phyloP scores from a whole-genome alignment of 1,284 basidiomycete species.

The Papiliotrema terrestris region DNA sequence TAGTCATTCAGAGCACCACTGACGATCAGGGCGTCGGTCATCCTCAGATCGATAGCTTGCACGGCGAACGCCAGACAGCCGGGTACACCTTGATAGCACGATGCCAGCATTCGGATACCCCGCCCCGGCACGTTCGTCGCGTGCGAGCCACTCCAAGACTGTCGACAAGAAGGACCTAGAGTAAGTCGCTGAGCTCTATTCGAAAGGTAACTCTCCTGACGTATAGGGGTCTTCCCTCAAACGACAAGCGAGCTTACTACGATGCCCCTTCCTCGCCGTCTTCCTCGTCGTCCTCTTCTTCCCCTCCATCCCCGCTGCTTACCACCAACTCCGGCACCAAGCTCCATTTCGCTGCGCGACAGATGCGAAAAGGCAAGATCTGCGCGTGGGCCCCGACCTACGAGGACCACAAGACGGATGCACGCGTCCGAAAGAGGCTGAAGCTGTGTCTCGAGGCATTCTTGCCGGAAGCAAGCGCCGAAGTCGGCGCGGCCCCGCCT shows the following conservation, averaged over 20 bases:
- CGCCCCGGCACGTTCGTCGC: too few relatives aligned
- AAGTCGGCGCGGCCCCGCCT: conserved; percentile 31
- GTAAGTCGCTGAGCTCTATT: conserved; percentile 15
- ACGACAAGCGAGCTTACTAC: conserved; percentile 35
- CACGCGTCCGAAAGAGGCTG: conserved; percentile 34
- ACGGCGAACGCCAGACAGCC: too few relatives aligned
- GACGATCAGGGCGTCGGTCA: too few relatives aligned
- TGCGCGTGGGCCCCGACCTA: conserved; percentile 46
- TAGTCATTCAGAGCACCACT: too few relatives aligned
- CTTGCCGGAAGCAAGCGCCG: conserved; percentile 38
- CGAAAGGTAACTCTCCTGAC: background rate
- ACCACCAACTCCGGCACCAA: conserved; percentile 46
- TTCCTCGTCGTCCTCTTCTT: conserved; percentile 17
- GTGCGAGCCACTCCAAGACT: conserved; percentile 5
- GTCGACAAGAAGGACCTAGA: conserved; percentile 32
- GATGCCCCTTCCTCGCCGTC: conserved; percentile 34
- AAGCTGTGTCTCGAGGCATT: conserved; percentile 36
- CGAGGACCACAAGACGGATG: conserved; percentile 32
- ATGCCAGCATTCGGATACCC: too few relatives aligned
- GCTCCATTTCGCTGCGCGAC: conserved; percentile 36
- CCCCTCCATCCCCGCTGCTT: conserved; percentile 15
- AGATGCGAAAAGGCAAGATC: conserved; percentile 45
- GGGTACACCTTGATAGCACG: too few relatives aligned
- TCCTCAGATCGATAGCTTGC: too few relatives aligned
- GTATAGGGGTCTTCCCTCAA: conserved; percentile 30